Conservation (phyloP, 441 rosid genomes). For the Lepidium campestre region DNA sequence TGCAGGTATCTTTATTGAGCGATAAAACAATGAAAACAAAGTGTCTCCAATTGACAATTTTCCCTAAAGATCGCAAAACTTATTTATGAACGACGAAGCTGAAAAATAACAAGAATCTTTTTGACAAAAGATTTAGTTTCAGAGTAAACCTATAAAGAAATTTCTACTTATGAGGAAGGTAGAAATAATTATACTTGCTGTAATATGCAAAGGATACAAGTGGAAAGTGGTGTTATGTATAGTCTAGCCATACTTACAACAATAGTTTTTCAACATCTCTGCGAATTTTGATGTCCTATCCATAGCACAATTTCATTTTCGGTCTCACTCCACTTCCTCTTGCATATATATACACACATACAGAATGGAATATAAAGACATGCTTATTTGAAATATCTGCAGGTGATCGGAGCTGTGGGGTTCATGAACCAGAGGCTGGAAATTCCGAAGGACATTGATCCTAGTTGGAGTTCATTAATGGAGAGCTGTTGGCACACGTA, state of each 20-base stretch:
- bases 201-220: neutral
- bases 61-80: neutral
- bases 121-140: neutral
- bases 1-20: conserved; percentile 58
- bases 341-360: neutral
- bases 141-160: neutral
- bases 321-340: neutral
- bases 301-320: conserved; percentile 4
- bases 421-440: conserved; percentile 89
- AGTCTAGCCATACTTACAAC: neutral
- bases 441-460: conserved; percentile 73
- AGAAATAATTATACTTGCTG: neutral
- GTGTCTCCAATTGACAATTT: neutral
- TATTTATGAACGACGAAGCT: neutral
- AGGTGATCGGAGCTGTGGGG: conserved; percentile 97
- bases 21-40: neutral
- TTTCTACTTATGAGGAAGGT: neutral
- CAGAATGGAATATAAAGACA: conserved; percentile 17
- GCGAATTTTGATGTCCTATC: neutral
- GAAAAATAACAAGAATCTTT: neutral
- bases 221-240: neutral
- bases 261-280: neutral
- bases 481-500: conserved; percentile 95
- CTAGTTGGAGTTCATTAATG: conserved; percentile 69
- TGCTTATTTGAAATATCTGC: conserved; percentile 32